Conservation (phyloP, 2,329 filamentous ascomycete genomes). For the Ilyonectria destructans region DNA sequence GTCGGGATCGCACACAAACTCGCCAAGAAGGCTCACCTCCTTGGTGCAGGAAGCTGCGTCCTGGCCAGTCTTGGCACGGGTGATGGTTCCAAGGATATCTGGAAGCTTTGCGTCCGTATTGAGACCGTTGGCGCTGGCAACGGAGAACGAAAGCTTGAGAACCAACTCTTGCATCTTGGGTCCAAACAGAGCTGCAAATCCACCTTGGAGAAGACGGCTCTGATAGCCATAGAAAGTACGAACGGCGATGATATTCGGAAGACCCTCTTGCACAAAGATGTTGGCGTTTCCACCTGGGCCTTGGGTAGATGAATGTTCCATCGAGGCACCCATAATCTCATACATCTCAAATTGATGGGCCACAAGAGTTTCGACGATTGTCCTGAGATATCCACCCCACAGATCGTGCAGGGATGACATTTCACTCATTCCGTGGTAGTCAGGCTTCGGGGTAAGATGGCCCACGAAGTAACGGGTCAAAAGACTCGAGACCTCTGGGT, state of each 20-base stretch:
- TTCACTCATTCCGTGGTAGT: constrained; percentile 61
- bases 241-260: constrained; percentile 67
- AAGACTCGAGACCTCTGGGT: constrained; percentile 68
- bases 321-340: constrained; percentile 63
- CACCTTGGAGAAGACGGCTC: constrained; percentile 65
- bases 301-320: constrained; percentile 29
- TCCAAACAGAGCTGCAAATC: constrained; percentile 67
- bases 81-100: constrained; percentile 46
- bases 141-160: constrained; percentile 66
- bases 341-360: constrained; percentile 70
- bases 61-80: constrained; percentile 55
- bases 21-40: constrained; percentile 66
- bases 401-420: constrained; percentile 64
- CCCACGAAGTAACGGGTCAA: constrained; percentile 71
- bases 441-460: constrained; percentile 66
- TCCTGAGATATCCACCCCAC: constrained; percentile 66
- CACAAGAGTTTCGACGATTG: constrained; percentile 66
- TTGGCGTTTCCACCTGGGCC: constrained; percentile 44
- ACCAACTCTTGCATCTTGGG: constrained; percentile 69
- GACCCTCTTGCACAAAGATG: constrained; percentile 63
- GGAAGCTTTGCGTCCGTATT: constrained; percentile 57
- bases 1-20: constrained; percentile 64
- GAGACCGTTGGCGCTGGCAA: constrained; percentile 63
- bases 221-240: constrained; percentile 69
- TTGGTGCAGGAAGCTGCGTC: constrained; percentile 64